Evolutionary conservation across 2,329 filamentous ascomycete species (phyloP).

Genomic region (Penicillium sp.): DNA sequence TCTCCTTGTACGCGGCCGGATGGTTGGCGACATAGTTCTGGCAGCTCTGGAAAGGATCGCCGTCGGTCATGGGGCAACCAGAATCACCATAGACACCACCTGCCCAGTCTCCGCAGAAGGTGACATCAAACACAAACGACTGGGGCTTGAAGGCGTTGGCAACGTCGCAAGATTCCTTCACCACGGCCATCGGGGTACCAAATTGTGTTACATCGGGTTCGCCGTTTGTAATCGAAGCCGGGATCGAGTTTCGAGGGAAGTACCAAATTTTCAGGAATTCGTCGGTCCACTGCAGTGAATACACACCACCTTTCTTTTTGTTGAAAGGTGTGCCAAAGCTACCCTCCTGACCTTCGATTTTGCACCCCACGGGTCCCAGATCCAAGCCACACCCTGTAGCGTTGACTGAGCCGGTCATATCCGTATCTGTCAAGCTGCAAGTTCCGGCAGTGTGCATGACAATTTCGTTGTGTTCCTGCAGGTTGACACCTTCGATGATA

Average conservation of each 20-base stretch:
- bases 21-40: conserved; percentile 68
- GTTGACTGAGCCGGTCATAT: conserved; percentile 49
- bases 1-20: conserved; percentile 65
- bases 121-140: conserved; percentile 49
- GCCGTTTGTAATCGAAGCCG: conserved; percentile 43
- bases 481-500: conserved; percentile 53
- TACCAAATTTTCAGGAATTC: conserved; percentile 52
- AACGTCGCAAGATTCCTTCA: conserved; percentile 42
- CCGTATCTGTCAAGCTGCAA: conserved; percentile 43
- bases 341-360: conserved; percentile 37
- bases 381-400: conserved; percentile 49
- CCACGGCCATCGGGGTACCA: conserved; percentile 45
- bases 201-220: conserved; percentile 46
- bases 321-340: conserved; percentile 57
- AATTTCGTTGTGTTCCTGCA: conserved; percentile 43
- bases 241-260: conserved; percentile 46
- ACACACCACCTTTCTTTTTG: conserved; percentile 46
- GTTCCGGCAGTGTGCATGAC: conserved; percentile 49
- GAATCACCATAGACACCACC: conserved; percentile 48
- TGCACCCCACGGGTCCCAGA: conserved; percentile 38
- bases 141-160: conserved; percentile 40
- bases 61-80: conserved; percentile 55
- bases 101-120: conserved; percentile 57
- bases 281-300: conserved; percentile 49
- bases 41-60: conserved; percentile 63